Percentiles rank a stretch among this genome's conserved stretches.
phyloP scores from a whole-genome alignment of 495 filamentous ascomycete genomes.

The Neurospora sp. region DNA sequence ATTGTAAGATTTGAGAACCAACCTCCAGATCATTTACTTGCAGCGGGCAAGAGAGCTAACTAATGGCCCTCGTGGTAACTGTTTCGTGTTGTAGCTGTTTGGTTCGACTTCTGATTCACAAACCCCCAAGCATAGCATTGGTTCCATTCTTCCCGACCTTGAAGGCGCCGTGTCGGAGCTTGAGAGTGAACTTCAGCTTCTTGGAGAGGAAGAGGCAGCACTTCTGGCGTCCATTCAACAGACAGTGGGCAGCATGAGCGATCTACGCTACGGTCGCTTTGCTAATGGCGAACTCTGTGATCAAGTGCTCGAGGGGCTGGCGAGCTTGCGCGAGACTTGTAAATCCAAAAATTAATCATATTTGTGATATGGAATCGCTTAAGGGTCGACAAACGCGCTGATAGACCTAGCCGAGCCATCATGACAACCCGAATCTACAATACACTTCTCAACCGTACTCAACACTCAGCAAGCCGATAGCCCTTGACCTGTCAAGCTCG shows the following conservation, averaged over 20 bases:
- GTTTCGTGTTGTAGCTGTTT: conserved; percentile 41
- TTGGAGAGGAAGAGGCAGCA: conserved; percentile 53
- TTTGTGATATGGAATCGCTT: background rate
- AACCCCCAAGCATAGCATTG: conserved; percentile 46
- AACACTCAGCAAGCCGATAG: conserved; percentile 35
- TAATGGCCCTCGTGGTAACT: background rate
- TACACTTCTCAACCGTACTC: conserved; percentile 34
- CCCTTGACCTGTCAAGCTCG: conserved; percentile 34
- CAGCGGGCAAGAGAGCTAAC: background rate
- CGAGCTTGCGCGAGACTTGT: conserved; percentile 54
- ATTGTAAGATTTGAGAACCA: conserved; percentile 39
- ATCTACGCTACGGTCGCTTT: conserved; percentile 72
- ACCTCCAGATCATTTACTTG: background rate
- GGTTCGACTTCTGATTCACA: conserved; percentile 39
- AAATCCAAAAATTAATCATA: conserved; percentile 30
- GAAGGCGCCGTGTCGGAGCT: conserved; percentile 53
- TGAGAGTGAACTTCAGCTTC: conserved; percentile 51
- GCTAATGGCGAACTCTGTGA: conserved; percentile 47
- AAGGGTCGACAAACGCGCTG: conserved; percentile 1
- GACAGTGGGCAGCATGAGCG: conserved; percentile 63
- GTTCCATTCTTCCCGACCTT: conserved; percentile 57
- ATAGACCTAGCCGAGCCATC: background rate
- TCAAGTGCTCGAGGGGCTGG: conserved; percentile 53
- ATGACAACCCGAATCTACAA: conserved; percentile 4
- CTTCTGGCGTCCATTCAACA: conserved; percentile 51